Percentiles rank a stretch among this genome's conserved stretches.
phyloP scores from a whole-genome alignment of 192 early-diverging fungal species.

The Entomortierella chlamydospora region DNA sequence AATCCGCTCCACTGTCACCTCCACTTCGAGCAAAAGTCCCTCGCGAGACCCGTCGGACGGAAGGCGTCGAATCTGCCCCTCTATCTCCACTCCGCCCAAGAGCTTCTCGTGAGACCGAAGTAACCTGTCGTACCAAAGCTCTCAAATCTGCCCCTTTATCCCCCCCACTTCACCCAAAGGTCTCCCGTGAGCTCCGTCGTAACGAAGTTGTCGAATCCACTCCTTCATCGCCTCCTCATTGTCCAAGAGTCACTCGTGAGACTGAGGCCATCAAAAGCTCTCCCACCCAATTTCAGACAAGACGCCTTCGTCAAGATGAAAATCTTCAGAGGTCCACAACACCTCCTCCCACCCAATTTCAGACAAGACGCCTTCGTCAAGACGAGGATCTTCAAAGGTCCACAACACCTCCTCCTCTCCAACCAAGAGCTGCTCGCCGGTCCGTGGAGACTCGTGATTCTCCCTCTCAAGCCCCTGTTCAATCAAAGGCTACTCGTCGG shows the following conservation, averaged over 20 bases:
- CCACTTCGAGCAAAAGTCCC: not conserved
- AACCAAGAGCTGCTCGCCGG: not conserved
- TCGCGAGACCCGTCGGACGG: not conserved
- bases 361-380: not conserved
- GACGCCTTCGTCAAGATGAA: not conserved
- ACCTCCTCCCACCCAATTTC: not conserved
- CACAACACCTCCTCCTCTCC: not conserved
- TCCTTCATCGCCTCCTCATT: not conserved
- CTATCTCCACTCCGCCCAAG: not conserved
- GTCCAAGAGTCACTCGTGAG: not conserved
- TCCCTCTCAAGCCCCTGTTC: not conserved
- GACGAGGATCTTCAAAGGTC: not conserved
- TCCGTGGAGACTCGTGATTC: not conserved
- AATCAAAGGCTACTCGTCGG: not conserved
- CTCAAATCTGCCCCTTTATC: not conserved
- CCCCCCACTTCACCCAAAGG: not conserved
- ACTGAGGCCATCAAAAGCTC: not conserved
- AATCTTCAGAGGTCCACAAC: not conserved
- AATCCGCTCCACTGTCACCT: not conserved
- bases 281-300: not conserved
- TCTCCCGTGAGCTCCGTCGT: not conserved
- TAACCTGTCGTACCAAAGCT: no score
- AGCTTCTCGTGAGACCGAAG: not conserved
- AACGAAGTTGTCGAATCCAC: not conserved
- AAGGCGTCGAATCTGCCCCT: not conserved